Evolutionary conservation across 805 yeast genomes (phyloP).

Genomic region (Pichia exigua): DNA sequence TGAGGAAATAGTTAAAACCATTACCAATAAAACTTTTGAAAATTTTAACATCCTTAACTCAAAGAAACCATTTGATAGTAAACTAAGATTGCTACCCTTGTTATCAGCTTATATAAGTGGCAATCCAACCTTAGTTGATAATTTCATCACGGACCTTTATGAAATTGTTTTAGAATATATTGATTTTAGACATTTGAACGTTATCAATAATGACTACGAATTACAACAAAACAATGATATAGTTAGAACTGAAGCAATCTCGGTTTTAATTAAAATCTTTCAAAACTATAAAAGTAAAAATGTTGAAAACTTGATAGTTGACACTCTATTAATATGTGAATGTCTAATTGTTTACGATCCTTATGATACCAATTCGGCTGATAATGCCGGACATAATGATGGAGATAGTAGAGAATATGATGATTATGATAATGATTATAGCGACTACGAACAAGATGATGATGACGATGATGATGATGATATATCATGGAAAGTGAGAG

Average conservation of each 20-base stretch:
- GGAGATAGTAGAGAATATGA: conserved; percentile 27
- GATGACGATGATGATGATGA: conserved; percentile 41
- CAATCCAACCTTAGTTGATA: conserved; percentile 20
- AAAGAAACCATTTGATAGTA: conserved; percentile 5
- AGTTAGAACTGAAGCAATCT: conserved; percentile 43
- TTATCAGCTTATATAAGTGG: conserved; percentile 20
- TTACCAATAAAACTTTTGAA: background rate
- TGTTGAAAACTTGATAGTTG: conserved; percentile 20
- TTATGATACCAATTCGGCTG: conserved; percentile 28
- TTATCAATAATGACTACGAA: conserved; percentile 28
- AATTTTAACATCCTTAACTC: background rate
- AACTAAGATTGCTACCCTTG: background rate
- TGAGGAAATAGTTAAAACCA: background rate
- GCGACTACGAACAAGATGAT: conserved; percentile 33
- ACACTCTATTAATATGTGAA: conserved; percentile 24
- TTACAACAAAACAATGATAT: conserved; percentile 25
- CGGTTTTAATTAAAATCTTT: conserved; percentile 32
- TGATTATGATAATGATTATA: conserved; percentile 33
- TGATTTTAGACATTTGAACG: conserved; percentile 15
- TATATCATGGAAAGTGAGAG: conserved; percentile 54
- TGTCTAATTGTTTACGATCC: conserved; percentile 40
- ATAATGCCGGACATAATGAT: conserved; percentile 27
- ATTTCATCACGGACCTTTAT: conserved; percentile 10
- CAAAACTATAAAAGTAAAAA: conserved; percentile 32
- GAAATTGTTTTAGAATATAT: conserved; percentile 11